These are phyloP conservation scores for Alternaria solani DNA, from an alignment of 2,329 filamentous ascomycete genomes.

Conservation along the genomic window DNA sequence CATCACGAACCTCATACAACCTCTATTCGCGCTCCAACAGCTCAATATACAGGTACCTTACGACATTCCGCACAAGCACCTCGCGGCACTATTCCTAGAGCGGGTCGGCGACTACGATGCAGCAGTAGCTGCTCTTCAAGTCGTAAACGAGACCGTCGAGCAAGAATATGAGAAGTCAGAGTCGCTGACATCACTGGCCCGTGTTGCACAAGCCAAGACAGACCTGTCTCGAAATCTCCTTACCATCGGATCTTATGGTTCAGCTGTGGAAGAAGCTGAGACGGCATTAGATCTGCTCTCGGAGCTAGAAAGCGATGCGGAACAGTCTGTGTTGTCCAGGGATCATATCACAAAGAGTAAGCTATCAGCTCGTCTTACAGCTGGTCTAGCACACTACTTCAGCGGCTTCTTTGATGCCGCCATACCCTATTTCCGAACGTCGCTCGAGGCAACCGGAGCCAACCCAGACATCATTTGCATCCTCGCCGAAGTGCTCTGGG, in stretches of 20 bases:
- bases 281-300: constrained; percentile 79
- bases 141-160: constrained; percentile 75
- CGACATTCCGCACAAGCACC: constrained; percentile 76
- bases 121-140: constrained; percentile 70
- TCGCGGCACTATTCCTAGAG: constrained; percentile 82
- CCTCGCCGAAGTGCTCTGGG: constrained; percentile 92
- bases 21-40: constrained; percentile 88
- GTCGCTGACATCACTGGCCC: constrained; percentile 74
- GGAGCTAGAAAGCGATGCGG: constrained; percentile 65
- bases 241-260: constrained; percentile 68
- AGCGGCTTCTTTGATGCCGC: constrained; percentile 70
- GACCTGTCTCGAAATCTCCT: constrained; percentile 88
- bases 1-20: constrained; percentile 74
- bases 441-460: constrained; percentile 76
- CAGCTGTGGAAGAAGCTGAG: constrained; percentile 81
- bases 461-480: constrained; percentile 87
- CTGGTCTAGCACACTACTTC: constrained; percentile 84
- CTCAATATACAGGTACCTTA: constrained; percentile 74
- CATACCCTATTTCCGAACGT: constrained; percentile 80
- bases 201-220: constrained; percentile 82
- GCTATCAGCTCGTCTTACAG: constrained; percentile 84
- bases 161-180: constrained; percentile 85
- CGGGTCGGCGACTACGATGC: constrained; percentile 73
- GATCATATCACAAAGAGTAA: constrained; percentile 74
- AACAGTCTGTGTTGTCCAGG: constrained; percentile 62